A percentile compares a stretch with the other conserved stretches of the same genome.
Evolutionary conservation across 352 stramenopile species (phyloP).

Genomic region (Phytophthora podocarpi): DNA sequence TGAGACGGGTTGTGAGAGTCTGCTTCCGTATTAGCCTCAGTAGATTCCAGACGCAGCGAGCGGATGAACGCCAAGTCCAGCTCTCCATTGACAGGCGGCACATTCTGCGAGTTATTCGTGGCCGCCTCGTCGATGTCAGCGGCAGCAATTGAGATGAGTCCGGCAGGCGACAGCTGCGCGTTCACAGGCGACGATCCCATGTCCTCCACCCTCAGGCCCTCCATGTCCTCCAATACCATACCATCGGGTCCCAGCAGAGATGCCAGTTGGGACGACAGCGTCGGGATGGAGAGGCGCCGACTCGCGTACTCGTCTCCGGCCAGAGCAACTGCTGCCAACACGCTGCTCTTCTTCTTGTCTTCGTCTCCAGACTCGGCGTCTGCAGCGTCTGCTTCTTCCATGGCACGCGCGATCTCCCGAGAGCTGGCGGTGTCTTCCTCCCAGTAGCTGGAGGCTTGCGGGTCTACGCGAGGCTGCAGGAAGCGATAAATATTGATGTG

Average conservation of each 20-base stretch:
- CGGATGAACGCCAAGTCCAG: slow-evolving; percentile 72
- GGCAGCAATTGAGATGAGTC: slow-evolving; percentile 83
- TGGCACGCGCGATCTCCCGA: slow-evolving; percentile 62
- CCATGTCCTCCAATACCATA: slow-evolving; percentile 52
- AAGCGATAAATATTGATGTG: slow-evolving; percentile 1
- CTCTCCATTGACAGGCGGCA: slow-evolving; percentile 44
- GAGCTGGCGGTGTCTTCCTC: slow-evolving; percentile 75
- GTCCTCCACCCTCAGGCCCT: slow-evolving; percentile 49
- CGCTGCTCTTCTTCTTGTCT: slow-evolving; percentile 57
- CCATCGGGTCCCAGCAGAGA: slow-evolving; percentile 46
- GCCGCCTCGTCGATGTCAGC: slow-evolving; percentile 81
- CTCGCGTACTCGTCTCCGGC: slow-evolving; percentile 26
- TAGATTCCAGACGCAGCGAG: slow-evolving; percentile 47
- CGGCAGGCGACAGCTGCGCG: slow-evolving; percentile 69
- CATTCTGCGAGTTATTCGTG: slow-evolving; percentile 34
- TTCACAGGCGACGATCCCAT: slow-evolving; percentile 50
- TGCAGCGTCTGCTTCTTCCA: slow-evolving; percentile 58
- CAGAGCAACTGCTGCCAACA: slow-evolving; percentile 31
- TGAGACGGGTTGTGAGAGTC: not conserved
- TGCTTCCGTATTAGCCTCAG: not conserved
- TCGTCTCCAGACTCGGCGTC: slow-evolving; percentile 35
- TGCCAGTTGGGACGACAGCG: slow-evolving; percentile 33
- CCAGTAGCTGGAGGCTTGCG: slow-evolving; percentile 78
- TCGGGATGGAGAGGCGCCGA: slow-evolving; percentile 15
- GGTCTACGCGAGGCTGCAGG: slow-evolving; percentile 65